These are phyloP conservation scores for Chalara sp. DNA, from an alignment of 2,329 filamentous ascomycete species.

Conservation along the genomic window DNA sequence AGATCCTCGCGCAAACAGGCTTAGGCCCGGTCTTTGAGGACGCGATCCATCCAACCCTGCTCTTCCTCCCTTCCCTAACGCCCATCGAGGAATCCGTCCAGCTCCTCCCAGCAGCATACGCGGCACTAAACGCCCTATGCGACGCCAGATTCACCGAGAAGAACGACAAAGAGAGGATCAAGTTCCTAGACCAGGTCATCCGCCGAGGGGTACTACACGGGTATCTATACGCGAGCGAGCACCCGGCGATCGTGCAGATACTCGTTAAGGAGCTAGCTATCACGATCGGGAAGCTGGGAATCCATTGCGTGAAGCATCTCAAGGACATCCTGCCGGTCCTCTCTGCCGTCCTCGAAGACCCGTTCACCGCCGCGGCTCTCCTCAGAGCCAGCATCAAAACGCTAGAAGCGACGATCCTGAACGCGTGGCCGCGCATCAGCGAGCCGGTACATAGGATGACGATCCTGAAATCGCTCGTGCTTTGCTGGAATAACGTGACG, in stretches of 20 bases:
- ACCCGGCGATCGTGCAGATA: conserved; percentile 48
- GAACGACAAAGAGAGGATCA: conserved; percentile 18
- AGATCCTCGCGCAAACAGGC: conserved; percentile 53
- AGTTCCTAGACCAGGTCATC: conserved; percentile 46
- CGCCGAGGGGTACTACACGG: conserved; percentile 48
- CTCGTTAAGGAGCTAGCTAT: conserved; percentile 44
- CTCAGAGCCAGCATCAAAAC: conserved; percentile 41
- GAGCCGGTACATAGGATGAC: conserved; percentile 49
- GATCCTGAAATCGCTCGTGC: conserved; percentile 52
- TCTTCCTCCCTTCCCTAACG: conserved; percentile 71
- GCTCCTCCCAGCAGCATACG: conserved; percentile 60
- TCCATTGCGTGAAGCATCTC: conserved; percentile 61
- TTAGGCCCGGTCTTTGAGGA: conserved; percentile 63
- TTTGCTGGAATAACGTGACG: conserved; percentile 52
- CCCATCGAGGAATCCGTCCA: conserved; percentile 61
- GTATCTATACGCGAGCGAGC: conserved; percentile 51
- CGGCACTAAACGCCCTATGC: conserved; percentile 54
- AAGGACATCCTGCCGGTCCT: conserved; percentile 44
- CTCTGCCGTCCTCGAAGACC: conserved; percentile 57
- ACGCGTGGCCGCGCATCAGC: conserved; percentile 62
- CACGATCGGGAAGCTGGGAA: conserved; percentile 50
- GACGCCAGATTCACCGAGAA: conserved; percentile 13
- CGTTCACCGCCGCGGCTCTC: conserved; percentile 54
- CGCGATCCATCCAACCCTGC: conserved; percentile 63
- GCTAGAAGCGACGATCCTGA: conserved; percentile 51